Base-by-base conservation (phyloP, 2,329 filamentous ascomycete species). In the Hawksworthiomyces lignivorus region DNA sequence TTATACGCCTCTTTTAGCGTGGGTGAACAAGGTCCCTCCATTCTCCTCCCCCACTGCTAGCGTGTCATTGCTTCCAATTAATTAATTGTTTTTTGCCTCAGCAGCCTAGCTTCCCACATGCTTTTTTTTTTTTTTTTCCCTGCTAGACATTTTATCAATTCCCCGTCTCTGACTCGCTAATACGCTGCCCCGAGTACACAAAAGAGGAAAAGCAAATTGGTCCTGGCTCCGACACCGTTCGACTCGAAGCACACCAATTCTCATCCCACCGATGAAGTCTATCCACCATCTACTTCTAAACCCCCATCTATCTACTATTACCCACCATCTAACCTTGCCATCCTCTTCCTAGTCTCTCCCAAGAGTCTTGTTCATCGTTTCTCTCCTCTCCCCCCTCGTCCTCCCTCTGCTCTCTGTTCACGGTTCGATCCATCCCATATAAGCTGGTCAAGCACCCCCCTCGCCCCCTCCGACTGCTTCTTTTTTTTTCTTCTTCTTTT, bases 131-230 rank as follows among this genome's bases (percentile, higher is more conserved):
- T 26, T 12, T 12, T 26, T 12, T 26, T 26, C 24, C 24, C 24
- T 12, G 8, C 24, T 26, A 12, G 24, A 8, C 26, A 28, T 43
- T 47, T 50, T 49, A 41, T 50, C 48, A 50, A 50, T 50, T 48
- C 48, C 47, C 35, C 33, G 42, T 41, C 41, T 48, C 19, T 50
- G 46, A 50, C 48, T 50, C 48, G 48, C 46, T 43, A 41, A 39
- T 29, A 36, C 36, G 32, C 32, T 37, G 32, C 17, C 41, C 36
- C 30, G 10, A 30, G 8, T 6, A 27, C 27, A 27, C 17, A 28
- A 32, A 15, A 26, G 19, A 31, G 26, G 31, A 29, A 29, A 34
- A 46, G 48, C 44, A 30, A 20, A 18, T 26, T 14, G 24, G 6
- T 4, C 4, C 20, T 27, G 35, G 19, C 46, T 47, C 48, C 48